Base-by-base conservation (phyloP, 2,329 filamentous ascomycete genomes). In the Penicillium sclerotigenum region DNA sequence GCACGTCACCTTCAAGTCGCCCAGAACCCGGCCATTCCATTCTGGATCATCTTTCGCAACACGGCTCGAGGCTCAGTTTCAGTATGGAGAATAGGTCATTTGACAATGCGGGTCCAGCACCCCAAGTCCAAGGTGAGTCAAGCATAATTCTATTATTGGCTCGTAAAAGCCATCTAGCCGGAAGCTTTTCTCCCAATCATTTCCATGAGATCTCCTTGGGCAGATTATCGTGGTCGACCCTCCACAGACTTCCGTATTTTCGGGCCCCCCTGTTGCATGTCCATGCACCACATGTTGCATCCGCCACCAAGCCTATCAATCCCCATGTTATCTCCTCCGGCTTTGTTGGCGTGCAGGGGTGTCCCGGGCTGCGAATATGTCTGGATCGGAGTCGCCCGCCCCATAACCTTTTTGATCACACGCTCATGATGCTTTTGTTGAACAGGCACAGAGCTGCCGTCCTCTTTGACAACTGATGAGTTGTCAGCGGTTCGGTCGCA, bases 361-460 rank as follows among this genome's bases (percentile, higher is more conserved):
- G 50, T 26, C 52, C 41, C 40, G n/a, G 37, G 43, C 26, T 38
- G 26, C 20, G 20, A 34, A 48, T 37, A 22, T 38, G 51, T 38
- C 36, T 26, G 59, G 54, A 37, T 38, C 55, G 52, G 57, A 59
- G 59, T 57, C 46, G 38, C 56, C 64, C 63, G 63, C 57, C 57
- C 64, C 64, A 65, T 57, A 67, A 61, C 55, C 57, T 63, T 63
- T 65, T 56, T 59, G 66, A 65, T 72, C 69, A 72, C 69, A 72
- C 69, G 69, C 68, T 69, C 65, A 69, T 57, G 6, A 33, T 41
- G 18, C 34, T 60, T 62, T 64, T 57, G 59, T 54, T 61, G 62
- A 54, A 61, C 60, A 67, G 65, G 54, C 52, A 52, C 64, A 61
- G 59, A 58, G 40, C 57, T 59, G 48, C 49, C 57, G 26, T 59